phyloP scores from a whole-genome alignment of 768 basidiomycete genomes.

The Boletus subparvulus region DNA sequence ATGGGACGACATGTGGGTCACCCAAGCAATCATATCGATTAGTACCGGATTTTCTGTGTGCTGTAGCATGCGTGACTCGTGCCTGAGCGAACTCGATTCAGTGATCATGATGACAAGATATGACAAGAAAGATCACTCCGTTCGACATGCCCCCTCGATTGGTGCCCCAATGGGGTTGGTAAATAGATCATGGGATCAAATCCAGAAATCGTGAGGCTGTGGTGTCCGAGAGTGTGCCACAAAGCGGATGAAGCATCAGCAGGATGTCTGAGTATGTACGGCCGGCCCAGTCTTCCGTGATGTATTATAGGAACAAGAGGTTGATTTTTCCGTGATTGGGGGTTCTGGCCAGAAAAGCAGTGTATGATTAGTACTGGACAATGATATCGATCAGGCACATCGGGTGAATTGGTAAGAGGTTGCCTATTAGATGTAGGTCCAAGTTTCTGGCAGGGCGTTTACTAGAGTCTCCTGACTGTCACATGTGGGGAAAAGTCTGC shows the following conservation, averaged over 20 bases:
- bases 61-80: background rate
- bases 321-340: conserved; percentile 1
- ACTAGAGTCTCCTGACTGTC: conserved; percentile 12
- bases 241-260: conserved; percentile 25
- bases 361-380: conserved; percentile 8
- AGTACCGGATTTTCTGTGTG: background rate
- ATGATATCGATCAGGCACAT: conserved; percentile 26
- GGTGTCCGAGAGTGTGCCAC: conserved; percentile 32
- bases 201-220: conserved; percentile 23
- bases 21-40: background rate
- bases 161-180: conserved; percentile 6
- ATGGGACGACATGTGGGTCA: background rate
- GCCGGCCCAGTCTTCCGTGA: background rate
- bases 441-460: conserved; percentile 6
- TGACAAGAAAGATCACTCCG: background rate
- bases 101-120: conserved; percentile 5
- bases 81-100: conserved; percentile 9
- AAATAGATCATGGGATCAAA: conserved; percentile 1
- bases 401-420: conserved; percentile 12
- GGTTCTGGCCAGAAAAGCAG: conserved; percentile 7
- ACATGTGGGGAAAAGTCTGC: conserved; percentile 14
- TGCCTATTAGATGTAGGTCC: conserved; percentile 10
- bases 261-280: conserved; percentile 15
- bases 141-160: conserved; percentile 1
- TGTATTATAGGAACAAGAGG: background rate